phyloP scores from a whole-genome alignment of 129 eudicot species.

The Escallonia rubra region DNA sequence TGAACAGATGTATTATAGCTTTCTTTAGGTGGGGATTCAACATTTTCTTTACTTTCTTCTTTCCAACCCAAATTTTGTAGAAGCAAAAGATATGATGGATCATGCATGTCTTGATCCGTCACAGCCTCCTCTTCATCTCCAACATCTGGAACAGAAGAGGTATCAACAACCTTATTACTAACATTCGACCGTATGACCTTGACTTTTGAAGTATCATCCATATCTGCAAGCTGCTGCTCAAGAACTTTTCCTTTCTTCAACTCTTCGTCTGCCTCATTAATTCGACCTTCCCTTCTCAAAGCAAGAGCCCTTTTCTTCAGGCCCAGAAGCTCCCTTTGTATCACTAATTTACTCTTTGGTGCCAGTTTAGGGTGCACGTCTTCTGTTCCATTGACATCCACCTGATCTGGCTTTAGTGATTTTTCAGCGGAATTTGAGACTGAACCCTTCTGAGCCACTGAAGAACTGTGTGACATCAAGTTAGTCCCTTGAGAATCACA shows the following conservation, averaged over 20 bases:
- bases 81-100: conserved; percentile 75
- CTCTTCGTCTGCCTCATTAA: conserved; percentile 82
- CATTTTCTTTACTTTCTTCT: conserved; percentile 42
- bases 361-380: conserved; percentile 24
- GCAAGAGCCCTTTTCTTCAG: conserved; percentile 84
- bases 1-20: background rate
- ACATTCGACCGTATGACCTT: conserved; percentile 17
- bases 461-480: background rate
- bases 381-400: background rate
- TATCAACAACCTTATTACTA: conserved; percentile 16
- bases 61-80: conserved; percentile 85
- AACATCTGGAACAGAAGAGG: conserved; percentile 23
- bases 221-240: conserved; percentile 79
- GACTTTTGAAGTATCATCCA: conserved; percentile 45
- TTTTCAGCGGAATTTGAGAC: background rate
- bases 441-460: background rate
- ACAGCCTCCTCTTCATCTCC: conserved; percentile 61
- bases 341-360: conserved; percentile 54
- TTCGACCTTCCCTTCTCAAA: conserved; percentile 74
- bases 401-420: background rate
- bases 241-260: conserved; percentile 72
- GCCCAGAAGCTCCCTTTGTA: conserved; percentile 80
- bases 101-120: conserved; percentile 81
- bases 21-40: conserved; percentile 13
- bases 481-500: conserved; percentile 24